Base-by-base conservation (phyloP, 2,329 filamentous ascomycete species). In the Cladosporium sp. region DNA sequence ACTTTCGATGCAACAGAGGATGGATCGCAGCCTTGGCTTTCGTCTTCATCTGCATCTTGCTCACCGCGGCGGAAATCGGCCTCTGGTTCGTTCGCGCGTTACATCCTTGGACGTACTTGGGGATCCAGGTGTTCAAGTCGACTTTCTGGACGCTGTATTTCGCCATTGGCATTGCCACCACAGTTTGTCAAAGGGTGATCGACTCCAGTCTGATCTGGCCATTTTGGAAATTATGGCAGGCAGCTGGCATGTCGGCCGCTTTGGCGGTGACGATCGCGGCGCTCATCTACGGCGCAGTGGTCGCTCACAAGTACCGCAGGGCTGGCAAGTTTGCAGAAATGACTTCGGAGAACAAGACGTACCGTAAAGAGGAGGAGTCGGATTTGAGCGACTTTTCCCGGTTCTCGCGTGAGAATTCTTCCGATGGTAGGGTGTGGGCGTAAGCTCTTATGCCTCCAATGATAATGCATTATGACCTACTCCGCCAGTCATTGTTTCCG, bases 81-180 rank as follows among this genome's bases (percentile, higher is more conserved):
- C 51, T 65, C 15, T 63, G 63, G 61, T 63, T 58, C 19, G 57
- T 62, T 28, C 58, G 60, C 30, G 57, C 59, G 6, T 61, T 67
- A 4, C 54, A 61, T 28, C 61, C 64, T n/a, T 64, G 60, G 59
- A 43, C 63, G 7, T 65, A 59, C 22, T 43, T 66, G n/a, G 37
- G 37, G 1, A 39, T 63, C 39, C 61, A 65, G 43, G 43, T 62
- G 12, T 58, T 65, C 25, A 67, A 67, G 38, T 55, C 59, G 22
- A 34, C 62, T n/a, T 58, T 64, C 22, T 64, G 60, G 61, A 58
- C 52, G n/a, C 40, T 61, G 5, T 55, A 60, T 22, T 43, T 57
- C 37, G 36, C 51, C 20, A 17, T 64, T 11, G 54, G 54, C 34
- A 56, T 59, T 17, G 50, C 57, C n/a, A 54, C 54, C 19, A 56